Percentiles rank a stretch among this genome's conserved stretches.
Conservation (phyloP, 345 rosid species). For the Syzygium jambos region DNA sequence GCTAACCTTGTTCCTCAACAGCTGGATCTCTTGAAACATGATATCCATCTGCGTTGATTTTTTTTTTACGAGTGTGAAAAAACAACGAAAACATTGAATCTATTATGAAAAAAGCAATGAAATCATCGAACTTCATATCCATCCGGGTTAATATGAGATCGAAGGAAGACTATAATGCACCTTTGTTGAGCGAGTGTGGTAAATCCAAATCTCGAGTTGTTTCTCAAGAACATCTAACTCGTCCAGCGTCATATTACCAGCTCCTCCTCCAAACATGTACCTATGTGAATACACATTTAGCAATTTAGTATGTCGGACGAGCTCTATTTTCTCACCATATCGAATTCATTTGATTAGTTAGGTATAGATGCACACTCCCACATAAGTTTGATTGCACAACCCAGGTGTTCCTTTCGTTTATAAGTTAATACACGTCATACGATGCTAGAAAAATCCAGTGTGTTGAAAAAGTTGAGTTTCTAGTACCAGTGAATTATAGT, state of each 20-base stretch:
- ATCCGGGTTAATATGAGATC: not conserved
- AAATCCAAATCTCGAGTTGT: conserved; percentile 81
- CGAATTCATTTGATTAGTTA: not conserved
- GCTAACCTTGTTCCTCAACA: conserved; percentile 64
- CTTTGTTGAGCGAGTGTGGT: conserved; percentile 77
- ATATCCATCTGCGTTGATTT: conserved; percentile 50
- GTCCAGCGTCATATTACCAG: conserved; percentile 54
- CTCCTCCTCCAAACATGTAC: conserved; percentile 80
- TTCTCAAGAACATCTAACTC: conserved; percentile 74
- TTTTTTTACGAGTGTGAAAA: not conserved
- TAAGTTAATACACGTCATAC: not conserved
- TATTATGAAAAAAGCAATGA: not conserved
- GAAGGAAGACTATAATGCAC: conserved; percentile 13
- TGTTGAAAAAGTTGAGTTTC: not conserved
- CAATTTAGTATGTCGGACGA: not conserved
- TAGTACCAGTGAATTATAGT: not conserved
- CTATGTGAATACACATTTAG: conserved; percentile 1
- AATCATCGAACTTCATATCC: too few species aligned
- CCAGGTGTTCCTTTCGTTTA: not conserved
- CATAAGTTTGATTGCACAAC: not conserved
- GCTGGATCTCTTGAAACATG: conserved; percentile 74
- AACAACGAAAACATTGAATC: not conserved
- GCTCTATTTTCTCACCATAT: not conserved
- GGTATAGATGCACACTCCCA: not conserved
- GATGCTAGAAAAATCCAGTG: not conserved